phyloP scores from a whole-genome alignment of 2,329 filamentous ascomycete species.

The Colletotrichum graminicola region DNA sequence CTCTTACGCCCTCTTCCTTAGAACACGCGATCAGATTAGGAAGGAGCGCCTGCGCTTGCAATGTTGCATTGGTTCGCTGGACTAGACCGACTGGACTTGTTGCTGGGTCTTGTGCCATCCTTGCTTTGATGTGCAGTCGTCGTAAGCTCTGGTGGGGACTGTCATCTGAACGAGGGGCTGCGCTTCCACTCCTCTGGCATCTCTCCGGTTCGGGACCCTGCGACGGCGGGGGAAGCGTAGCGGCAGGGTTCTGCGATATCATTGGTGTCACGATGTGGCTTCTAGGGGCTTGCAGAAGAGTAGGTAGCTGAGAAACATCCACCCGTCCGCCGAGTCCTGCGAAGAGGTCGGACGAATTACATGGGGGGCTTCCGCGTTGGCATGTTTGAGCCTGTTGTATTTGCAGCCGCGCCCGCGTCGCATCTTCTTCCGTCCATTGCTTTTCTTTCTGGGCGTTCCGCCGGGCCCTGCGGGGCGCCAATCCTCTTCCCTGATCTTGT shows the following conservation, averaged over 20 bases:
- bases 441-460: slow-evolving; percentile 20
- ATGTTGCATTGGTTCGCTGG: background rate
- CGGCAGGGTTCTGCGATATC: background rate
- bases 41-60: background rate
- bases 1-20: background rate
- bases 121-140: slow-evolving; percentile 42
- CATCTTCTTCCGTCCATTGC: slow-evolving; percentile 15
- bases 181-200: background rate
- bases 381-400: slow-evolving; percentile 17
- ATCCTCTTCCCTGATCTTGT: background rate
- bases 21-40: background rate
- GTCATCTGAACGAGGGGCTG: slow-evolving; percentile 30
- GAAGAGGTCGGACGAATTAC: slow-evolving; percentile 18
- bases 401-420: slow-evolving; percentile 25
- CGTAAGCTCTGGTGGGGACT: slow-evolving; percentile 39
- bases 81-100: background rate
- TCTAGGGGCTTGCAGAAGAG: slow-evolving; percentile 30
- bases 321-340: background rate
- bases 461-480: slow-evolving; percentile 10
- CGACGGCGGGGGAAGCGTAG: slow-evolving; percentile 3
- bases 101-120: slow-evolving; percentile 31
- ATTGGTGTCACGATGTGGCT: slow-evolving; percentile 1
- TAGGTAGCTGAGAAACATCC: background rate
- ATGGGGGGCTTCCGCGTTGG: slow-evolving; percentile 2
- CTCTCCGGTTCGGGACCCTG: slow-evolving; percentile 7